A percentile compares a stretch with the other conserved stretches of the same genome.
Evolutionary conservation across 2,329 filamentous ascomycete species (phyloP).

Genomic region (Fusarium sp.): DNA sequence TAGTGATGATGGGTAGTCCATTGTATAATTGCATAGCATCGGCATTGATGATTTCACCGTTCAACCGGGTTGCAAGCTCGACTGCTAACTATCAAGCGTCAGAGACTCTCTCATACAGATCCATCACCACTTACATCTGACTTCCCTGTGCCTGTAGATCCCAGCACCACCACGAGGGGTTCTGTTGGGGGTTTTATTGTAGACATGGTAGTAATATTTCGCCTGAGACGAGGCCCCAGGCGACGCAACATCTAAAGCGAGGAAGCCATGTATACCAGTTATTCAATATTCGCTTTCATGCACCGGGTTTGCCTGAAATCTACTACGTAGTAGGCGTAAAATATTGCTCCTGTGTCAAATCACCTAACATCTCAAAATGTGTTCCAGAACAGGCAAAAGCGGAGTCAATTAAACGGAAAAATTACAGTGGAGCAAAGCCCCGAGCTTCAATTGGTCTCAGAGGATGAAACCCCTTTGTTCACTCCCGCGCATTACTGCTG

Average conservation of each 20-base stretch:
- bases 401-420: conserved; percentile 38
- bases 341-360: conserved; percentile 11
- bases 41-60: conserved; percentile 95
- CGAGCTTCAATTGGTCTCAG: conserved; percentile 27
- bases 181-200: conserved; percentile 56
- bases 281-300: neutral
- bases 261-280: conserved; percentile 25
- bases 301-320: neutral
- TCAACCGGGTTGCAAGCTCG: conserved; percentile 83
- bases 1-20: conserved; percentile 93
- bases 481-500: conserved; percentile 5
- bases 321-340: neutral
- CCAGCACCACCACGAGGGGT: conserved; percentile 84
- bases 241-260: conserved; percentile 48
- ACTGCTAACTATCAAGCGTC: conserved; percentile 78
- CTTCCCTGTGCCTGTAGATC: conserved; percentile 93
- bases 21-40: conserved; percentile 98
- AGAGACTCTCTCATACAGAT: conserved; percentile 7
- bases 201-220: conserved; percentile 59
- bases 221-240: conserved; percentile 45
- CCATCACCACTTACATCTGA: conserved; percentile 74
- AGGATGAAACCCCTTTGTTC: conserved; percentile 41
- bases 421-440: conserved; percentile 28
- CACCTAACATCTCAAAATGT: conserved; percentile 22
- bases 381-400: conserved; percentile 35